Evolutionary conservation across 1,284 basidiomycete species (phyloP), one percentile per base, ranked within the genome.

Genomic region (Exsudoporus floridanus): DNA sequence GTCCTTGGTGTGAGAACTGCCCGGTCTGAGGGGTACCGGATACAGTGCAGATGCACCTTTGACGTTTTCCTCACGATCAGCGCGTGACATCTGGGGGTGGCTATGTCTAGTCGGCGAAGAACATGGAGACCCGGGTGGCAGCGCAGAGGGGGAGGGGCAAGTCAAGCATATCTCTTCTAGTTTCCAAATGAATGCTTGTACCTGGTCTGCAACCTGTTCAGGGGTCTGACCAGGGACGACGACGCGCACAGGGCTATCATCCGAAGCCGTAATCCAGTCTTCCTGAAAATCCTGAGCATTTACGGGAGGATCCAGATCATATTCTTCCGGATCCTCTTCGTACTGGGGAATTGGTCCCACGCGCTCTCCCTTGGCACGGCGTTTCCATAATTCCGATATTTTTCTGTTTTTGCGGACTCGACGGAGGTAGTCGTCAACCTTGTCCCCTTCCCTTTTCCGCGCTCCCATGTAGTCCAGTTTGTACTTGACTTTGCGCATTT

Each of bases 401-500:
- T 62, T 59, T 16, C 36, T 56, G 57, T 72, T 69, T 49, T 54
- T 57, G 6, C 64, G 62, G 7, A 60, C 62, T 13, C 69, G 67
- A 16, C 57, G 57, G 28, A 70, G 49, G 35, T 67, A 69, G 19
- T 58, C 62, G 2, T 69, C 66, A 1, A 69, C 64, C 49, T 70
- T 70, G 46, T 66, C 58, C 7, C 52, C 56, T 50, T 69, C 67
- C 45, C 41, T 65, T 48, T 60, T 53, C 27, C 68, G 69, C 1
- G 71, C 69, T 12, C 56, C 67, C 50, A 55, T 43, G 41, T 72
- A 71, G 52, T 72, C 65, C 46, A 86, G 72, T 57, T 80, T 73
- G 63, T 74, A 81, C 61, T 75, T 78, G 53, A 86, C 76, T 46
- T 77, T 76, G 42, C 81, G 73, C 73, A 81, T 77, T 57, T 86